phyloP scores from a whole-genome alignment of 2,329 filamentous ascomycete genomes.

The Xylaria sp. region DNA sequence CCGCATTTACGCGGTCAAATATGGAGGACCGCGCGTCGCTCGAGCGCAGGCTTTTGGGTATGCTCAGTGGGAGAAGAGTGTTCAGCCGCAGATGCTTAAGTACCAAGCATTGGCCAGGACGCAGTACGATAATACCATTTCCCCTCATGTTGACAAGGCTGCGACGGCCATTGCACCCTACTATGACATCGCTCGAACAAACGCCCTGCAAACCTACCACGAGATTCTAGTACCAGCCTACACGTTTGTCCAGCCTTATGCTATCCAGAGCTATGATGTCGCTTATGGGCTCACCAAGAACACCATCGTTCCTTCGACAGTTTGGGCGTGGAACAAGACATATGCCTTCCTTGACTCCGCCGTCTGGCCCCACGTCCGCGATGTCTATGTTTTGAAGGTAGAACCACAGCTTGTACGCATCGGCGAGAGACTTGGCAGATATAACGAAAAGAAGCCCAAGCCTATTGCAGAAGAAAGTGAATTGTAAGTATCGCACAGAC shows the following conservation, averaged over 20 bases:
- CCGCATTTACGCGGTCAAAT: slow-evolving; percentile 72
- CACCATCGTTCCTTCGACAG: slow-evolving; percentile 76
- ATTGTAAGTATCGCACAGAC: slow-evolving; percentile 44
- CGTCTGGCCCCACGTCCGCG: slow-evolving; percentile 82
- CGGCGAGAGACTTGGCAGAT: slow-evolving; percentile 84
- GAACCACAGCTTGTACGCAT: slow-evolving; percentile 95
- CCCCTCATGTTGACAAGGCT: slow-evolving; percentile 76
- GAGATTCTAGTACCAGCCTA: slow-evolving; percentile 81
- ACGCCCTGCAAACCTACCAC: slow-evolving; percentile 74
- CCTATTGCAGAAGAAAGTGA: slow-evolving; percentile 48
- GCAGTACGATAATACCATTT: slow-evolving; percentile 76
- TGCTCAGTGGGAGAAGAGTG: slow-evolving; percentile 80
- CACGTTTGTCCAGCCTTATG: slow-evolving; percentile 77
- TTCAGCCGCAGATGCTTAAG: slow-evolving; percentile 78
- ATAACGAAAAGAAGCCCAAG: slow-evolving; percentile 63
- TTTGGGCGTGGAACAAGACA: slow-evolving; percentile 75
- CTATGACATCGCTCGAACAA: slow-evolving; percentile 72
- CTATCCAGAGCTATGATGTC: slow-evolving; percentile 72
- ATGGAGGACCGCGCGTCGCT: slow-evolving; percentile 78
- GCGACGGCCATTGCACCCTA: slow-evolving; percentile 73
- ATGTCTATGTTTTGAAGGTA: slow-evolving; percentile 89
- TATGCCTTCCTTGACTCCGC: slow-evolving; percentile 77
- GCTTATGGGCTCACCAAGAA: slow-evolving; percentile 73
- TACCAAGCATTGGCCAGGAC: slow-evolving; percentile 69
- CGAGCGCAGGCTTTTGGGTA: slow-evolving; percentile 73